Conservation (phyloP, 75 land plant genomes). For the Pseudotsuga menziesii region DNA sequence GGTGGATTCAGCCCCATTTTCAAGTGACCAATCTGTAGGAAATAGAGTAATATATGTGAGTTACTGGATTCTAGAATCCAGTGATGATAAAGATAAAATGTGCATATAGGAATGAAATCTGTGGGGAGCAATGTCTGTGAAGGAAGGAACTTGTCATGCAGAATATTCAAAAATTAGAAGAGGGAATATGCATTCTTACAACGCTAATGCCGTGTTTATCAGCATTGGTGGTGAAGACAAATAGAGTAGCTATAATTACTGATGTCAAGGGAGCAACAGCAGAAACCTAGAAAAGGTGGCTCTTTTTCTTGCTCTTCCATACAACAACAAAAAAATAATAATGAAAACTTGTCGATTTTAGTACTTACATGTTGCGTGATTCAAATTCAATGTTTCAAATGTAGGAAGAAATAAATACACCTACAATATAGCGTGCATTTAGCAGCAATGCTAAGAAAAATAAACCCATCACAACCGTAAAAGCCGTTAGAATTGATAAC, state of each 20-base stretch:
- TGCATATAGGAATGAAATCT: neutral
- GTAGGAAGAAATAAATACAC: neutral
- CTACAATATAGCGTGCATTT: slow-evolving; percentile 37
- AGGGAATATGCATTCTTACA: slow-evolving; percentile 16
- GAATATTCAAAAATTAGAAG: no score
- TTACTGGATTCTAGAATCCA: no score
- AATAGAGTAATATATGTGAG: no score
- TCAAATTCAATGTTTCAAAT: neutral
- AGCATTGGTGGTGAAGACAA: slow-evolving; percentile 61
- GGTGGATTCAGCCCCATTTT: slow-evolving; percentile 38
- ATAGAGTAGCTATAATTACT: slow-evolving; percentile 73
- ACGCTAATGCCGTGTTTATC: slow-evolving; percentile 65
- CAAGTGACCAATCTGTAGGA: slow-evolving; percentile 17
- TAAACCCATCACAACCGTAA: slow-evolving; percentile 54
- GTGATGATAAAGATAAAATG: neutral
- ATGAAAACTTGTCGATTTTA: neutral
- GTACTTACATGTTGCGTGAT: no score
- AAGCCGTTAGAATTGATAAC: no score
- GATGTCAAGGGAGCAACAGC: slow-evolving; percentile 87
- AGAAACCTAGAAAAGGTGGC: slow-evolving; percentile 84
- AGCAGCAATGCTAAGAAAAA: slow-evolving; percentile 46
- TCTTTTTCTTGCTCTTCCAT: slow-evolving; percentile 58
- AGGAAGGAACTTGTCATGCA: neutral
- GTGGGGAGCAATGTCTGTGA: neutral
- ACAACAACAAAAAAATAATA: neutral